Base-by-base conservation (phyloP, 306 rosid genomes). In the Heteromeles arbutifolia region DNA sequence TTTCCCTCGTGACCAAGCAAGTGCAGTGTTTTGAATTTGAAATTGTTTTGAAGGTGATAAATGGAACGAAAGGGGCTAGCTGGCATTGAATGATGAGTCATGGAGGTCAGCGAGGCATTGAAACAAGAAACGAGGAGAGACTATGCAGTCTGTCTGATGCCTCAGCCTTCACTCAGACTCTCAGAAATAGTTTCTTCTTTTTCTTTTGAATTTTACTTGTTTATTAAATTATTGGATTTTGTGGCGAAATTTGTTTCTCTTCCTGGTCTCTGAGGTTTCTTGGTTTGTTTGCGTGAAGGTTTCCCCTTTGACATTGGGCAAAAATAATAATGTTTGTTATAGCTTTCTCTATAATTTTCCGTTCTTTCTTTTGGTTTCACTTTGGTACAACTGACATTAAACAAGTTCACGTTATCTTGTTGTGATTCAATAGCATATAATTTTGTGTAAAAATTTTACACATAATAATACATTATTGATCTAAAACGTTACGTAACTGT, bases 41-140 rank as follows among this genome's bases (percentile, higher is more conserved):
- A 65, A 84, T 25, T 21, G 26, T 53, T 1, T 50, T 32, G 62
- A 53, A 4, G 48, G 48, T 61, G 58, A 18, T 24, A 43, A 88
- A 85, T 79, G 72, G 76, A 77, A 75, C 73, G 74, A 7, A 28
- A 10, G 29, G 65, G 19, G 53, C 15, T 71, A 78, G 84, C 79
- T 84, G 89, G 84, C 89, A 85, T 79, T 86, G 81, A 86, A 85
- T 85, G 77, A 85, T 82, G 87, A 83, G 70, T 70, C 68, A 77
- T 78, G 76, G 87, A 11, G 65, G 85, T 84, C 90, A 84, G 88
- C 75, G 67, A 71, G 45, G 76, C 80, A 83, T 83, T 87, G 86
- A 82, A 83, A 84, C 80, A 77, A 67, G 81, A 59, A 74, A 76
- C 70, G 63, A 74, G 48, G 7, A 12, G 26, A 6, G 32, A 19